Base-by-base conservation (phyloP, 2,329 filamentous ascomycete genomes). In the Trichoderma pleuroti region DNA sequence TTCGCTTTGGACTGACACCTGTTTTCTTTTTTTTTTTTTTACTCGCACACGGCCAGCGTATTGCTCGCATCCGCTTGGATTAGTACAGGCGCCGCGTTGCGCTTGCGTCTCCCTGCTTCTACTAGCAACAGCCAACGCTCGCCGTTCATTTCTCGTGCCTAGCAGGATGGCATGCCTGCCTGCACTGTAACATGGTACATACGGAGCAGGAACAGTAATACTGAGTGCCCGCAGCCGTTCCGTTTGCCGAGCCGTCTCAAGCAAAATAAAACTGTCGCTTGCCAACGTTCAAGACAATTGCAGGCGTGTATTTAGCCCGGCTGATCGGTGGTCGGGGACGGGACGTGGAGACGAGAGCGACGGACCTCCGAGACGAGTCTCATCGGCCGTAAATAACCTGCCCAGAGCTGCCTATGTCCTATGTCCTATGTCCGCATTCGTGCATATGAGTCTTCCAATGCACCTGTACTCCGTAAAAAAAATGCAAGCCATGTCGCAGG, bases 41-140 rank as follows among this genome's bases (percentile, higher is more conserved):
- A 24, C 36, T 34, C 10, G 28, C 28, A 34, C 42, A 28, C 61
- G 36, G 42, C 36, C 34, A 62, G 18, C 59, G 61, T 30, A 26
- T 21, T 64, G n/a, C n/a, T 64, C 18, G 28, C 60, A 32, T 60
- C 60, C 32, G 28, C 54, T 32, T 18, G 3, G 52, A 32, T 59
- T 36, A 42, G 59, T 5, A 30, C 52, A 67, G 64, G 54, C 64
- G 64, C 54, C 64, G 64, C 54, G 64, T 67, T 67, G 54, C 54
- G 64, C 64, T 67, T 67, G 64, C 64, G 64, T 67, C 64, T 67
- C 64, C 64, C 64, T 67, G 64, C 64, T 59, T 67, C 36, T 28
- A 28, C 34, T 46, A 21, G 42, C 61, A 59, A 59, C 26, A n/a
- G 9, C n/a, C n/a, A 6, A 24, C 4, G n/a, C 26, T 49, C 26